phyloP scores from a whole-genome alignment of 495 filamentous ascomycete species.

The Lasiosphaeria miniovina region DNA sequence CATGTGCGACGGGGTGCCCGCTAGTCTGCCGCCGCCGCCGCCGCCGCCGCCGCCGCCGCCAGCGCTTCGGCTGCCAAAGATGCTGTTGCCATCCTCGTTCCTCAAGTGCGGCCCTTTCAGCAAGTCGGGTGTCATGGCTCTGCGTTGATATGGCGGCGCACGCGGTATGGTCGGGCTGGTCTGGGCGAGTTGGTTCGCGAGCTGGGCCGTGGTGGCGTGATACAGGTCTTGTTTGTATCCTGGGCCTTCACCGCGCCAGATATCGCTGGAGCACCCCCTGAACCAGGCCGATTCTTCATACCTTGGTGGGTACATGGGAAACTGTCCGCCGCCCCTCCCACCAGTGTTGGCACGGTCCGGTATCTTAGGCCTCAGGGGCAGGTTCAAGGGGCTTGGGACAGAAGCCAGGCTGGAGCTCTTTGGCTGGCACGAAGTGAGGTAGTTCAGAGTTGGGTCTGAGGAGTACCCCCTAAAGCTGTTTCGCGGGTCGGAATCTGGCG shows the following conservation, averaged over 20 bases:
- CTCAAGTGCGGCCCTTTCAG: too few relatives aligned
- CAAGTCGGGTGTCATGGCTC: too few relatives aligned
- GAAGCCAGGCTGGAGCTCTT: background rate
- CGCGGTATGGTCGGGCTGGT: background rate
- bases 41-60: too few relatives aligned
- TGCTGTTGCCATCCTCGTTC: too few relatives aligned
- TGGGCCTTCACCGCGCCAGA: background rate
- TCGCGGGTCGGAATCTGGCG: background rate
- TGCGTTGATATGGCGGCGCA: too few relatives aligned
- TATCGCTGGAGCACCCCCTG: background rate
- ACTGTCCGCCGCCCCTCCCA: background rate
- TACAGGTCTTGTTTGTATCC: slow-evolving; percentile 18
- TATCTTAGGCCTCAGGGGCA: background rate
- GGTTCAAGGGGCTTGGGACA: background rate
- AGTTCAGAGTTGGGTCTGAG: background rate
- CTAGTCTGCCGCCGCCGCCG: too few relatives aligned
- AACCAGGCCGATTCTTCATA: background rate
- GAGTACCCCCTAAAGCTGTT: slow-evolving; percentile 1
- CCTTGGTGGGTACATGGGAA: background rate
- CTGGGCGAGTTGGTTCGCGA: slow-evolving; percentile 10
- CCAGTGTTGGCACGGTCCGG: background rate
- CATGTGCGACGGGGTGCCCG: too few relatives aligned
- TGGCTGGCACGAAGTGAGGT: background rate
- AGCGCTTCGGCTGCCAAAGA: too few relatives aligned
- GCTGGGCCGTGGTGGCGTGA: slow-evolving; percentile 21